A percentile compares a stretch with the other conserved stretches of the same genome.
Conservation (phyloP, 768 basidiomycete species). For the Gelatoporia subvermispora region DNA sequence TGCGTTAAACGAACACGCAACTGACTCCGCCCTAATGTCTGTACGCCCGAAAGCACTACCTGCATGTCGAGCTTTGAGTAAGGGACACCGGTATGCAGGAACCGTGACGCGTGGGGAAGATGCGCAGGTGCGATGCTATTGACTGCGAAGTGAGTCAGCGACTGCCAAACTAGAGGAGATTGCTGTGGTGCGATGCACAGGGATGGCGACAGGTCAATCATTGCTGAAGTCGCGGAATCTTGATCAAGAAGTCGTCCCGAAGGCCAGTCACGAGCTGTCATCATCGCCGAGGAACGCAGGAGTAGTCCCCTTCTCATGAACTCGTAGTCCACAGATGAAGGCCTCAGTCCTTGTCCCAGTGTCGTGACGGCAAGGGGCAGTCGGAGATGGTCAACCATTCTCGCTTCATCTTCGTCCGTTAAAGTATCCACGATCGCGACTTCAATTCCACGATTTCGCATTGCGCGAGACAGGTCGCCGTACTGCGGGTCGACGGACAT, state of each 20-base stretch:
- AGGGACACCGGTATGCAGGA: neutral
- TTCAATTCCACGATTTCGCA: conserved; percentile 97
- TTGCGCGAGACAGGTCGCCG: conserved; percentile 94
- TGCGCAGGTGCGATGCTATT: neutral
- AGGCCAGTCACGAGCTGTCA: neutral
- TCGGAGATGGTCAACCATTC: conserved; percentile 44
- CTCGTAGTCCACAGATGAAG: conserved; percentile 1
- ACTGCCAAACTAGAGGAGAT: neutral
- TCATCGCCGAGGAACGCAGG: neutral
- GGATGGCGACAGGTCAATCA: conserved; percentile 5
- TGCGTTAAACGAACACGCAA: conserved; percentile 8
- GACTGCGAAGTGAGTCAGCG: conserved; percentile 3
- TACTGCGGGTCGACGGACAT: conserved; percentile 90
- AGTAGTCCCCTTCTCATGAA: conserved; percentile 8
- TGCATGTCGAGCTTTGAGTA: neutral
- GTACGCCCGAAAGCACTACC: conserved; percentile 4
- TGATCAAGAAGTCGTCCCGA: conserved; percentile 4
- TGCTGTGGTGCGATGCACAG: neutral
- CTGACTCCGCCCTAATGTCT: conserved; percentile 10
- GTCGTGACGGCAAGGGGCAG: conserved; percentile 30
- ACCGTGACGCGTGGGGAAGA: conserved; percentile 5
- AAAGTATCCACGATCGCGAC: conserved; percentile 44
- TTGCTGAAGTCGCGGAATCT: conserved; percentile 4
- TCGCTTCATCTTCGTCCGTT: conserved; percentile 40
- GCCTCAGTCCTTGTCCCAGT: neutral